These are phyloP conservation scores for Blastocystis sp. DNA, from an alignment of 352 stramenopile genomes.

Conservation along the genomic window DNA sequence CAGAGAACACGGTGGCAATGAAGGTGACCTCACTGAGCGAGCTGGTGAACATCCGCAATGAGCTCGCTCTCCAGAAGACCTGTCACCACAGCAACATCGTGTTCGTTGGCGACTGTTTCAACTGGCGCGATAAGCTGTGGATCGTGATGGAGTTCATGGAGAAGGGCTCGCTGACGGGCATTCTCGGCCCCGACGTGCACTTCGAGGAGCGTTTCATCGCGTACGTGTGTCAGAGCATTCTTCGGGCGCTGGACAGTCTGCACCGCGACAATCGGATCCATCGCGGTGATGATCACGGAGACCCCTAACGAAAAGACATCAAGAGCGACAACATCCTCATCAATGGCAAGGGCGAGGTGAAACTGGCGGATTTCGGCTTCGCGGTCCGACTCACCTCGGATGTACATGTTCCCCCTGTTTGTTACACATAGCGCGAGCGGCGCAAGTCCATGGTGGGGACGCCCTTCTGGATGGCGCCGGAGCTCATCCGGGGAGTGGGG, in stretches of 20 bases:
- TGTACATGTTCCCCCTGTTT: not conserved
- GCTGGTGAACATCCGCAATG: slow-evolving; percentile 54
- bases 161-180: slow-evolving; percentile 72
- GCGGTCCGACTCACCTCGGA: slow-evolving; percentile 63
- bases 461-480: slow-evolving; percentile 82
- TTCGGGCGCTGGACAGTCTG: slow-evolving; percentile 61
- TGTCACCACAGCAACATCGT: slow-evolving; percentile 52
- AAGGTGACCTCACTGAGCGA: slow-evolving; percentile 59
- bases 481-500: slow-evolving; percentile 78
- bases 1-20: slow-evolving; percentile 59
- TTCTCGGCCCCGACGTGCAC: slow-evolving; percentile 66
- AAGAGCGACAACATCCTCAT: slow-evolving; percentile 65
- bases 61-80: slow-evolving; percentile 57
- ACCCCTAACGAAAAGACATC: slow-evolving; percentile 63
- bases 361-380: slow-evolving; percentile 68
- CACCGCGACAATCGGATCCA: slow-evolving; percentile 63
- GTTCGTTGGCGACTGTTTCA: slow-evolving; percentile 53
- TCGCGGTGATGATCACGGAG: slow-evolving; percentile 58
- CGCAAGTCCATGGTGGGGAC: slow-evolving; percentile 74
- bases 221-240: slow-evolving; percentile 60
- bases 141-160: slow-evolving; percentile 84
- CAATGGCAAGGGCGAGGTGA: slow-evolving; percentile 61
- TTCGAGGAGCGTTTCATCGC: slow-evolving; percentile 62
- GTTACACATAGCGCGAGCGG: slow-evolving; percentile 56
- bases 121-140: slow-evolving; percentile 54